phyloP scores from a whole-genome alignment of 495 filamentous ascomycete species.

The Tuber magnatum region DNA sequence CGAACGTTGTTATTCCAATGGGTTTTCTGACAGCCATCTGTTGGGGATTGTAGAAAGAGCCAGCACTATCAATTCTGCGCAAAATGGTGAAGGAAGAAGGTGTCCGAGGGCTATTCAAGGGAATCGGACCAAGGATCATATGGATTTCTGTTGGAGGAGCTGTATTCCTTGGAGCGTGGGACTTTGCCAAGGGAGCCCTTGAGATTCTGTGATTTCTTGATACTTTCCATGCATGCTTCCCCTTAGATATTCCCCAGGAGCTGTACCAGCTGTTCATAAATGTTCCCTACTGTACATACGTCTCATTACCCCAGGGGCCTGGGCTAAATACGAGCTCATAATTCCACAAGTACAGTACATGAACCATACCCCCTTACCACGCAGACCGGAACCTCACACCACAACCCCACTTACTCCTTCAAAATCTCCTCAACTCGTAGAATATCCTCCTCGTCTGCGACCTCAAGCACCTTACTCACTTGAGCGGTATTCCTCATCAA shows the following conservation, averaged over 20 bases:
- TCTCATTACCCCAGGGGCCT: background rate
- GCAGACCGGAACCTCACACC: background rate
- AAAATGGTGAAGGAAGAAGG: constrained; percentile 66
- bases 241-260: background rate
- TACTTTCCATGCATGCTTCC: background rate
- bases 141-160: constrained; percentile 94
- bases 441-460: constrained; percentile 33
- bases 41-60: constrained; percentile 34
- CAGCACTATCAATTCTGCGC: constrained; percentile 48
- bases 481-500: constrained; percentile 85
- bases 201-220: constrained; percentile 40
- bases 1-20: background rate
- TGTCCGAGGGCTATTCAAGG: constrained; percentile 70
- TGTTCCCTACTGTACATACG: background rate
- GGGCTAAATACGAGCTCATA: background rate
- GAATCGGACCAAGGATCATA: constrained; percentile 77
- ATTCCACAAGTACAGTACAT: background rate
- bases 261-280: background rate
- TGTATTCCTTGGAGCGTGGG: constrained; percentile 92
- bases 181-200: constrained; percentile 74
- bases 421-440: constrained; percentile 41
- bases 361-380: background rate
- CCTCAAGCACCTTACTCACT: constrained; percentile 44
- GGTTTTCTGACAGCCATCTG: background rate
- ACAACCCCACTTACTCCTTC: constrained; percentile 7